These are phyloP conservation scores for Noccaea bulbosa DNA, from an alignment of 345 rosid genomes.

Conservation along the genomic window DNA sequence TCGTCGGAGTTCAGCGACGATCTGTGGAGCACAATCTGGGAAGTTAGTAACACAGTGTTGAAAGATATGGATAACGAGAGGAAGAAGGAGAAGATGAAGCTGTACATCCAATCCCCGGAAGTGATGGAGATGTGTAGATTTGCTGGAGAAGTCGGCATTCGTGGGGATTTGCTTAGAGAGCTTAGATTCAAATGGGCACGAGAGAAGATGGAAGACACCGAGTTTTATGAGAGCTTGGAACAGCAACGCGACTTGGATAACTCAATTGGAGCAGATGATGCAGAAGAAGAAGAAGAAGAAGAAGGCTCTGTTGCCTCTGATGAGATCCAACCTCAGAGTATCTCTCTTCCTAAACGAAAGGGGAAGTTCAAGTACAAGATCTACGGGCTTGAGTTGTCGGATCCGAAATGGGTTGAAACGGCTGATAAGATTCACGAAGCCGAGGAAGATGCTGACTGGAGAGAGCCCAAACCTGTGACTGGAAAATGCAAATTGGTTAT, in stretches of 20 bases:
- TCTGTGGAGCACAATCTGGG: constrained; percentile 82
- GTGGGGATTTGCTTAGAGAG: constrained; percentile 89
- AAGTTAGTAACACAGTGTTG: constrained; percentile 78
- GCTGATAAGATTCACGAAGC: constrained; percentile 74
- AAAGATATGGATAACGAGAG: constrained; percentile 82
- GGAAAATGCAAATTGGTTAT: constrained; percentile 72
- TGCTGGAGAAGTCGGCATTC: constrained; percentile 86
- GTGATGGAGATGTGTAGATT: constrained; percentile 88
- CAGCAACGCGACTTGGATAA: constrained; percentile 49
- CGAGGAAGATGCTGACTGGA: constrained; percentile 66
- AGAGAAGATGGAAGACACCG: constrained; percentile 87
- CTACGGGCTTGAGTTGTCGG: constrained; percentile 91
- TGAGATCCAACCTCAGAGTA: constrained; percentile 38
- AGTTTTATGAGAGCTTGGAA: constrained; percentile 64
- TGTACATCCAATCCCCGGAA: constrained; percentile 66
- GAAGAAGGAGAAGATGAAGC: constrained; percentile 85
- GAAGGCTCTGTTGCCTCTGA: constrained; percentile 42
- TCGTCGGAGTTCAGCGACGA: constrained; percentile 65
- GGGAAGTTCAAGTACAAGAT: constrained; percentile 87
- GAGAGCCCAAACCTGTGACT: constrained; percentile 70
- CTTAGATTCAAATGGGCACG: constrained; percentile 87
- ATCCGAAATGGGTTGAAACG: constrained; percentile 72
- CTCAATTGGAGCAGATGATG: constrained; percentile 41
- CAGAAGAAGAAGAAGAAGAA: constrained; percentile 34
- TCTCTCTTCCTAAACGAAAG: constrained; percentile 78